A percentile compares a stretch with the other conserved stretches of the same genome.
Evolutionary conservation across 352 stramenopile genomes (phyloP).

Genomic region (Lagenidium giganteum): DNA sequence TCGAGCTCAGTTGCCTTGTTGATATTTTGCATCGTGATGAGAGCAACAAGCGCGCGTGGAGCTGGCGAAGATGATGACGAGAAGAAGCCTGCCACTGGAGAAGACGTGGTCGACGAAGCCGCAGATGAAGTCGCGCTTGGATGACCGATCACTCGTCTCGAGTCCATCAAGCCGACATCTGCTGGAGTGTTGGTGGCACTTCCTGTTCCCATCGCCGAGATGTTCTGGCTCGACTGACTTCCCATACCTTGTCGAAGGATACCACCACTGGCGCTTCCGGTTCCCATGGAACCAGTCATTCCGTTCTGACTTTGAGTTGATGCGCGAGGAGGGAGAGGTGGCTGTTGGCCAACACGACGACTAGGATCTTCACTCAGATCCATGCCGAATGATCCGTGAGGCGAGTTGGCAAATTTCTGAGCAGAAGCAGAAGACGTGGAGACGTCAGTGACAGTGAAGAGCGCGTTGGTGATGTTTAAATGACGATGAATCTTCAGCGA

Average conservation of each 20-base stretch:
- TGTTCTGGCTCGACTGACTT: constrained; percentile 1
- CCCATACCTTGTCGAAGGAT: constrained; percentile 11
- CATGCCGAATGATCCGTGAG: constrained; percentile 18
- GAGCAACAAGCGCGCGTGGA: constrained; percentile 54
- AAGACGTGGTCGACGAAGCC: constrained; percentile 34
- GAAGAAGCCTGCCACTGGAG: constrained; percentile 20
- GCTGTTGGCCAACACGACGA: constrained; percentile 1
- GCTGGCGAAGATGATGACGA: constrained; percentile 36
- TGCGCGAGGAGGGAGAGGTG: too few species aligned
- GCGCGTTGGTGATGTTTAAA: constrained; percentile 40
- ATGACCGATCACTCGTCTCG: constrained; percentile 13
- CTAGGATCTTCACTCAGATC: constrained; percentile 3
- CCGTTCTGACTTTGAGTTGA: too few species aligned
- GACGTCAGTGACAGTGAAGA: constrained; percentile 55
- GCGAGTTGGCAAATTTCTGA: constrained; percentile 23
- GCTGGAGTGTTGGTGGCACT: background rate
- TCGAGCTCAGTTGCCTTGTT: constrained; percentile 55
- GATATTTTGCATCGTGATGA: constrained; percentile 77
- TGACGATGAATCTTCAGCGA: constrained; percentile 80
- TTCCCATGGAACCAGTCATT: too few species aligned
- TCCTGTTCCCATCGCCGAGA: background rate
- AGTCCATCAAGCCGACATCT: constrained; percentile 2
- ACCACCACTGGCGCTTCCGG: constrained; percentile 1
- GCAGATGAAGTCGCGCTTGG: constrained; percentile 16
- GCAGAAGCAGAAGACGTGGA: constrained; percentile 6